phyloP scores from a whole-genome alignment of 1,284 basidiomycete species.

The Ceratorhiza oryzae-sativae region DNA sequence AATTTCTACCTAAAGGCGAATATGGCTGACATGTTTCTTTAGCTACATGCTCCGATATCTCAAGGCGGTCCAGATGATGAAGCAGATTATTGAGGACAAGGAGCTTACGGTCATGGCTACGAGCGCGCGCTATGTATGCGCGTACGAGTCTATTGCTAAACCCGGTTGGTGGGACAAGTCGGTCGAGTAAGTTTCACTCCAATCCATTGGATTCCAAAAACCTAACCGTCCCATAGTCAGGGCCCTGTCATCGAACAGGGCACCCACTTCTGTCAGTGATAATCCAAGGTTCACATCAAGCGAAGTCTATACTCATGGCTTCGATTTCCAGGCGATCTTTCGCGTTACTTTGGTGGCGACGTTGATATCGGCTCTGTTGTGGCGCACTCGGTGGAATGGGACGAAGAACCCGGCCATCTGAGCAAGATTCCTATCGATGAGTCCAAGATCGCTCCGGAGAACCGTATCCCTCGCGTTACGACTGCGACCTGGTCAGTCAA shows the following conservation, averaged over 20 bases:
- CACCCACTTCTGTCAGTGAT: conserved; percentile 71
- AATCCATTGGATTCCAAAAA: neutral
- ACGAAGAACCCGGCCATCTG: conserved; percentile 87
- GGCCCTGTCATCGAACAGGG: conserved; percentile 97
- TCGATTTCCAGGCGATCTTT: conserved; percentile 78
- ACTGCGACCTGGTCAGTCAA: conserved; percentile 71
- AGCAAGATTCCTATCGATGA: conserved; percentile 85
- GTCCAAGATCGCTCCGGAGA: conserved; percentile 73
- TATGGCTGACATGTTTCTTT: conserved; percentile 40
- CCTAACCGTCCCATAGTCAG: conserved; percentile 58
- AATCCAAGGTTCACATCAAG: neutral
- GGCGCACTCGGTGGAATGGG: conserved; percentile 89
- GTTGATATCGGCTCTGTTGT: conserved; percentile 86
- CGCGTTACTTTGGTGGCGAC: conserved; percentile 97
- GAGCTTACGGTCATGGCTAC: conserved; percentile 97
- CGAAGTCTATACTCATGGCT: neutral
- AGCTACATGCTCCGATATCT: conserved; percentile 88
- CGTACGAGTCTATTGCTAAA: conserved; percentile 90
- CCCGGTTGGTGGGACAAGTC: conserved; percentile 98
- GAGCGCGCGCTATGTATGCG: conserved; percentile 93
- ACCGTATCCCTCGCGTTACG: conserved; percentile 82
- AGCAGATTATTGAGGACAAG: conserved; percentile 94
- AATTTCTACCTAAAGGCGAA: conserved; percentile 5
- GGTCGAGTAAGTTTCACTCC: conserved; percentile 62
- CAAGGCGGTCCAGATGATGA: conserved; percentile 97